A percentile compares a stretch with the other conserved stretches of the same genome.
phyloP scores from a whole-genome alignment of 805 yeast species.

The Wickerhamomyces canadensis region DNA sequence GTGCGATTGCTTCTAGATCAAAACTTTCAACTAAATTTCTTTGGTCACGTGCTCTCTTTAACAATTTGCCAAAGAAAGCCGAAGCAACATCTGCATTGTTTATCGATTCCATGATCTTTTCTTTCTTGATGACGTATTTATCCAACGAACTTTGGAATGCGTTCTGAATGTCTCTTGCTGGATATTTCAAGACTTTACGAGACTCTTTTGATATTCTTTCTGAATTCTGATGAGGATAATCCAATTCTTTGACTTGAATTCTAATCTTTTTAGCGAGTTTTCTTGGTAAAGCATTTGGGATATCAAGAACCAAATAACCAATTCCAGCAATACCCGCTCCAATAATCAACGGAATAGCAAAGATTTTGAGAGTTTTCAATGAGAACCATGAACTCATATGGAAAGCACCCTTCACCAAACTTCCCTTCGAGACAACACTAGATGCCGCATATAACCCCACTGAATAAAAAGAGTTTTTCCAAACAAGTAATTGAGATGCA shows the following conservation, averaged over 20 bases:
- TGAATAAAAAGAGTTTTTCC: constrained; percentile 28
- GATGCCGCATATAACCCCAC: constrained; percentile 26
- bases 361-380: constrained; percentile 31
- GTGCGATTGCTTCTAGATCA: constrained; percentile 32
- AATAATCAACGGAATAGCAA: constrained; percentile 49
- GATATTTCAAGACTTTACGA: constrained; percentile 72
- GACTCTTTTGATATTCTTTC: constrained; percentile 77
- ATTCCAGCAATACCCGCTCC: constrained; percentile 47
- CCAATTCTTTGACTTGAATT: constrained; percentile 54
- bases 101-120: constrained; percentile 45
- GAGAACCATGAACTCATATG: constrained; percentile 33
- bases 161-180: constrained; percentile 74
- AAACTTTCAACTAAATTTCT: constrained; percentile 34
- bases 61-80: constrained; percentile 47
- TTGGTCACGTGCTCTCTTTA: constrained; percentile 40
- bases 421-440: constrained; percentile 29
- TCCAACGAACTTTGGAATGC: constrained; percentile 65
- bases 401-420: constrained; percentile 31
- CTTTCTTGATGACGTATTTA: constrained; percentile 51
- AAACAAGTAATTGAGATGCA: constrained; percentile 16
- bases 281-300: constrained; percentile 85
- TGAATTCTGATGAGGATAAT: constrained; percentile 76
- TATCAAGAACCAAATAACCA: constrained; percentile 66
- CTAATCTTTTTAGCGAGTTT: constrained; percentile 72
- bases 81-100: constrained; percentile 51